A percentile compares a stretch with the other conserved stretches of the same genome.
Conservation (phyloP, 306 rosid species). For the Medicago ruthenica region DNA sequence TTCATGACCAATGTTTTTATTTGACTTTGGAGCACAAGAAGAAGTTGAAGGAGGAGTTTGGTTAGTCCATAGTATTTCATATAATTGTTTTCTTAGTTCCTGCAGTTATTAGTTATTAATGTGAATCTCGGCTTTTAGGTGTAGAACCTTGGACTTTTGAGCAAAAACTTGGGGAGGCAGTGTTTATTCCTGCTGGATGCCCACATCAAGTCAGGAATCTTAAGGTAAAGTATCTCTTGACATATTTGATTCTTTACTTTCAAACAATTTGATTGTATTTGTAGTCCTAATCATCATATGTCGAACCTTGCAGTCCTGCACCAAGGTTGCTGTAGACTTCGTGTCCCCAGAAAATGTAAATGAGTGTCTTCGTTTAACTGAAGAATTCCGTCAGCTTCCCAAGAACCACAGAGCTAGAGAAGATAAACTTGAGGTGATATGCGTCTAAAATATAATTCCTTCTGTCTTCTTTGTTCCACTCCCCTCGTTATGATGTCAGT, state of each 20-base stretch:
- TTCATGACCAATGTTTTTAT: constrained; percentile 85
- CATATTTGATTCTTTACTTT: background rate
- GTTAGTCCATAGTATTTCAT: constrained; percentile 49
- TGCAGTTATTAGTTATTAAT: constrained; percentile 24
- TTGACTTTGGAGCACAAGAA: constrained; percentile 70
- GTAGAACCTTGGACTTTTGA: constrained; percentile 85
- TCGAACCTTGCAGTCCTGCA: constrained; percentile 66
- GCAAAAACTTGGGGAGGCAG: constrained; percentile 82
- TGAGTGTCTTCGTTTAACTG: constrained; percentile 78
- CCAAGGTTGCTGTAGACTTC: constrained; percentile 84
- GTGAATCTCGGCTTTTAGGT: constrained; percentile 46
- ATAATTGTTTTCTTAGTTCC: constrained; percentile 8
- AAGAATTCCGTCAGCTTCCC: constrained; percentile 77
- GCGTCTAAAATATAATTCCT: constrained; percentile 24
- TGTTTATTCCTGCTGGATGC: constrained; percentile 92
- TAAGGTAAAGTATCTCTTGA: constrained; percentile 53
- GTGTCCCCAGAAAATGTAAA: constrained; percentile 79
- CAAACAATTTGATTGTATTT: constrained; percentile 17
- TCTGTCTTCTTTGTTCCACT: background rate
- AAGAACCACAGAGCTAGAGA: constrained; percentile 77
- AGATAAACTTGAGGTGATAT: constrained; percentile 84
- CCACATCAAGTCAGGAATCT: constrained; percentile 94
- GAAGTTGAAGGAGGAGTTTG: constrained; percentile 77
- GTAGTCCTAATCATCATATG: constrained; percentile 15
- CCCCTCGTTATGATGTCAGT: constrained; percentile 9